phyloP scores from a whole-genome alignment of 352 stramenopile genomes.

The Phytophthora crassamura region DNA sequence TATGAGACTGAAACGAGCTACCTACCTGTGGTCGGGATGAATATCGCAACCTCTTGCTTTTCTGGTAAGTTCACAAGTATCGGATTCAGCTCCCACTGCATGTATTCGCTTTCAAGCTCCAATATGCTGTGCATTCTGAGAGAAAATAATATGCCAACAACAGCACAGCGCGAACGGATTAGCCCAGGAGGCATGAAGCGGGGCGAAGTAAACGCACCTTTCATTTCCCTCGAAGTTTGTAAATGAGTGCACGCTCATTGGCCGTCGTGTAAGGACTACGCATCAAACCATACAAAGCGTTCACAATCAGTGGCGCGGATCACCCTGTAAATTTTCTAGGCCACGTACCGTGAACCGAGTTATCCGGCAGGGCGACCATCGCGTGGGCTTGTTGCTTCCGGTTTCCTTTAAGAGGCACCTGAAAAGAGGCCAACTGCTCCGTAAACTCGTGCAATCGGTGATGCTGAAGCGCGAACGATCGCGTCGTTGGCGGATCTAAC shows the following conservation, averaged over 20 bases:
- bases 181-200: no score
- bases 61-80: slow-evolving; percentile 56
- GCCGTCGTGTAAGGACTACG: slow-evolving; percentile 55
- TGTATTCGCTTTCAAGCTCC: slow-evolving; percentile 73
- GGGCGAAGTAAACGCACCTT: slow-evolving; percentile 26
- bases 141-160: not conserved
- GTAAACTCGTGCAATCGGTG: slow-evolving; percentile 67
- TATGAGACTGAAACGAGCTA: no score
- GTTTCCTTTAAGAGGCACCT: slow-evolving; percentile 64
- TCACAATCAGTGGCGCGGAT: not conserved
- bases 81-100: slow-evolving; percentile 64
- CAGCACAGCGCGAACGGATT: not conserved
- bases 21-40: slow-evolving; percentile 64
- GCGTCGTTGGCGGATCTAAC: slow-evolving; percentile 66
- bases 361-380: slow-evolving; percentile 62
- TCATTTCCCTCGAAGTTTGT: slow-evolving; percentile 53
- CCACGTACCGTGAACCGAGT: slow-evolving; percentile 65
- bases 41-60: slow-evolving; percentile 55
- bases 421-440: slow-evolving; percentile 72
- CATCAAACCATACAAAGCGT: not conserved
- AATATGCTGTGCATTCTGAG: slow-evolving; percentile 55
- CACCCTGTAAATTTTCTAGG: not conserved
- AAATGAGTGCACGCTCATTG: slow-evolving; percentile 71
- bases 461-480: slow-evolving; percentile 60
- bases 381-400: slow-evolving; percentile 60